Conservation (phyloP, 2,329 filamentous ascomycete genomes). For the Bisporella sp. region DNA sequence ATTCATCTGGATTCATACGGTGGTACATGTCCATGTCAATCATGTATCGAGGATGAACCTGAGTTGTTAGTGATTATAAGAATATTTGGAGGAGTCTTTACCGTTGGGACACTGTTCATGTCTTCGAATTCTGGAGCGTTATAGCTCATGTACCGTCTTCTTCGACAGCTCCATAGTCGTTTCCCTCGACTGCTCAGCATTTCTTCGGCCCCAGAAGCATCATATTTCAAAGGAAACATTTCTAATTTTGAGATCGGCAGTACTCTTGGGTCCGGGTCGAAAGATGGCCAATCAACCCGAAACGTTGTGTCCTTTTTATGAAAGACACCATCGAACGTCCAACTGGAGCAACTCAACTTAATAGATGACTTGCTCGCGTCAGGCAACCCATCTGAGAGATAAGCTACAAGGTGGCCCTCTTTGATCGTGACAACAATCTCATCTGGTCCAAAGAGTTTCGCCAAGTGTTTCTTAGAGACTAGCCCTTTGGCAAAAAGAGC, state of each 20-base stretch:
- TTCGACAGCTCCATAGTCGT: neutral
- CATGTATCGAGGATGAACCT: slow-evolving; percentile 1
- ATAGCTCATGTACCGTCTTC: neutral
- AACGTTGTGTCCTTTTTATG: neutral
- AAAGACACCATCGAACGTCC: neutral
- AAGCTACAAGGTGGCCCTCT: neutral
- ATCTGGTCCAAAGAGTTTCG: neutral
- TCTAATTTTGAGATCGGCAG: neutral
- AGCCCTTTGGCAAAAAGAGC: neutral
- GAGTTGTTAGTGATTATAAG: neutral
- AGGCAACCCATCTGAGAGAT: neutral
- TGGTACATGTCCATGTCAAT: neutral
- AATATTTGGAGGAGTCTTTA: neutral
- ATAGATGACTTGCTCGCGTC: no score
- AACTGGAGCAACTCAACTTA: neutral
- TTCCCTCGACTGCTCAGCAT: neutral
- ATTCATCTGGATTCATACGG: neutral
- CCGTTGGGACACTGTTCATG: neutral
- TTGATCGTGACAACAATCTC: neutral
- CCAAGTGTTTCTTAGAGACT: neutral
- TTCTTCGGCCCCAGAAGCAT: neutral
- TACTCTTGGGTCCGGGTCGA: neutral
- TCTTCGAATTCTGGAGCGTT: neutral
- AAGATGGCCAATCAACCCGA: neutral
- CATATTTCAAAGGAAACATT: neutral